Percentiles rank a stretch among this genome's conserved stretches.
Conservation (phyloP, 2,329 filamentous ascomycete species). For the Pseudogymnoascus sp. region DNA sequence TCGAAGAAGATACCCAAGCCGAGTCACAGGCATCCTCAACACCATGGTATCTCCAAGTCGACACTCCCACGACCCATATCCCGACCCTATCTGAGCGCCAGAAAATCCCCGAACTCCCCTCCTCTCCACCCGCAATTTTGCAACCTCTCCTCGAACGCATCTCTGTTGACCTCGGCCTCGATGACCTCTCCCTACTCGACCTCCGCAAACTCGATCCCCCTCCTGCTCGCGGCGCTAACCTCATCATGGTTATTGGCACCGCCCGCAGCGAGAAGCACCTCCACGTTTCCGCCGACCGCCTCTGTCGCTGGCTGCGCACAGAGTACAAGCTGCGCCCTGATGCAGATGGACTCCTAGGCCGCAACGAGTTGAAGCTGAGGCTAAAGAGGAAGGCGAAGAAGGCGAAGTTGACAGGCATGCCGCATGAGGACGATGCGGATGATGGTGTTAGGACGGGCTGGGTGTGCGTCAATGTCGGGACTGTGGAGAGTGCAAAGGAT, state of each 20-base stretch:
- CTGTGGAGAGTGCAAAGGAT: conserved; percentile 50
- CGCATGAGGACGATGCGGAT: conserved; percentile 56
- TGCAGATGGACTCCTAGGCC: conserved; percentile 81
- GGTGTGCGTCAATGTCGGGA: conserved; percentile 88
- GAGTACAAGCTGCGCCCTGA: conserved; percentile 66
- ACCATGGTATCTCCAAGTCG: conserved; percentile 84
- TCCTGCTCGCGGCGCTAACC: conserved; percentile 76
- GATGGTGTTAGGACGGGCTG: conserved; percentile 90
- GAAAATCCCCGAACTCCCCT: conserved; percentile 50
- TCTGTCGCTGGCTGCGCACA: conserved; percentile 77
- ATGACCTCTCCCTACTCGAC: conserved; percentile 74
- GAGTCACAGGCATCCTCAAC: conserved; percentile 25
- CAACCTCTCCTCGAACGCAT: conserved; percentile 68
- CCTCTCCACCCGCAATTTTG: conserved; percentile 63
- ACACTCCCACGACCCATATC: conserved; percentile 35
- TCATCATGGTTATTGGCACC: conserved; percentile 89
- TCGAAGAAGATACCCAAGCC: not conserved
- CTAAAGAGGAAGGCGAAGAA: conserved; percentile 72
- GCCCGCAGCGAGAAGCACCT: conserved; percentile 89
- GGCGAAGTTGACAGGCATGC: conserved; percentile 70
- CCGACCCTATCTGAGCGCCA: conserved; percentile 46
- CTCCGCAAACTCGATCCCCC: conserved; percentile 79
- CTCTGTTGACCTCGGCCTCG: conserved; percentile 78
- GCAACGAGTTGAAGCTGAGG: conserved; percentile 87
- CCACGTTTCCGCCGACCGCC: conserved; percentile 82